Percentiles rank a stretch among this genome's conserved stretches.
phyloP scores from a whole-genome alignment of 441 rosid species.

The Metrosideros polymorpha region DNA sequence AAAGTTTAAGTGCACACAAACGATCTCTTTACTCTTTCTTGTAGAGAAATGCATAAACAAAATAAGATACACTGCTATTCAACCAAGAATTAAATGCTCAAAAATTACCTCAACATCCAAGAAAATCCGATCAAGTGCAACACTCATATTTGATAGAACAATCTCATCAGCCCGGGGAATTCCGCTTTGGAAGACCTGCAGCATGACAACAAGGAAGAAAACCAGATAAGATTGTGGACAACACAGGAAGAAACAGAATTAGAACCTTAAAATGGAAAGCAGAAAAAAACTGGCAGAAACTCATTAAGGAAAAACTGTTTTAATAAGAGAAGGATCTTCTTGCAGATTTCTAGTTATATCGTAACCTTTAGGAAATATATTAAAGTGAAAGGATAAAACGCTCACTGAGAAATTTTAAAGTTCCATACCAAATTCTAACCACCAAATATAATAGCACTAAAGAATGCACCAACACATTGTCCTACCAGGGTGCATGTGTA shows the following conservation, averaged over 20 bases:
- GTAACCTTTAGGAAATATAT: neutral
- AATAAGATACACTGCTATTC: neutral
- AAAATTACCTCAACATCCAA: slow-evolving; percentile 73
- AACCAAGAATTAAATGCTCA: neutral
- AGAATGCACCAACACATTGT: neutral
- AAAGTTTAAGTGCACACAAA: neutral
- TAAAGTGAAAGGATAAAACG: neutral
- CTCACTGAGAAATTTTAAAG: neutral
- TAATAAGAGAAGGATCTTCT: neutral
- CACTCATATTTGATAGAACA: slow-evolving; percentile 77
- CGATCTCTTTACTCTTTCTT: neutral
- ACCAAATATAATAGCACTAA: neutral
- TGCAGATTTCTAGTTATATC: neutral
- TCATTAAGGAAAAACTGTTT: neutral
- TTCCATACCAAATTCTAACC: neutral
- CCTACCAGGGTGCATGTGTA: neutral
- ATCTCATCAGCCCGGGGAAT: slow-evolving; percentile 47
- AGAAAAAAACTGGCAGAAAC: neutral
- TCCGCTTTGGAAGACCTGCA: slow-evolving; percentile 77
- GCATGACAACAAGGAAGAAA: neutral
- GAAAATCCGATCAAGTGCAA: slow-evolving; percentile 63
- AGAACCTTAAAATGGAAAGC: neutral
- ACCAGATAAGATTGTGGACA: neutral
- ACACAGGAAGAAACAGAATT: neutral
- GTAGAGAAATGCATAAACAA: neutral